phyloP scores from a whole-genome alignment of 2,329 filamentous ascomycete species.

The Chaetomiaceae sp. region DNA sequence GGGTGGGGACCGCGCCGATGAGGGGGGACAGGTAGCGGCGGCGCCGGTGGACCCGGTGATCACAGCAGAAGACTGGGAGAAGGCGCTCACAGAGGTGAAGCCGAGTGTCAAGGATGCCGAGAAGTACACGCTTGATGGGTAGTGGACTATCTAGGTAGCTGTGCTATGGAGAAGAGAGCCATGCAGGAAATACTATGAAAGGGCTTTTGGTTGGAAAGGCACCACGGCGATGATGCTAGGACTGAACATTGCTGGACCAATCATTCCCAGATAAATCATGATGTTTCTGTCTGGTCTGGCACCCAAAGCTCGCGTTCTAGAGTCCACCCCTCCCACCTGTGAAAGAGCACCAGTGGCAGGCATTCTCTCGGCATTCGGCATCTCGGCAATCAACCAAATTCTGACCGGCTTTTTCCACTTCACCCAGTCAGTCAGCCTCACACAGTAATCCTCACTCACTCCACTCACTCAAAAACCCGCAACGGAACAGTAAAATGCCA shows the following conservation, averaged over 20 bases:
- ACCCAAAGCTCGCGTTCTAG: too few relatives aligned
- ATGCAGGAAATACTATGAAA: too few relatives aligned
- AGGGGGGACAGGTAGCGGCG: constrained; percentile 6
- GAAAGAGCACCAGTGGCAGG: too few relatives aligned
- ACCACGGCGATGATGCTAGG: too few relatives aligned
- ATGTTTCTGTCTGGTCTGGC: too few relatives aligned
- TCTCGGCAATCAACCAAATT: not conserved
- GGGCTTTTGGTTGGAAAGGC: too few relatives aligned
- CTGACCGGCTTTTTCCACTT: not conserved
- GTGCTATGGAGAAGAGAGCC: not conserved
- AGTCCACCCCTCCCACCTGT: too few relatives aligned
- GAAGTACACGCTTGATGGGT: constrained; percentile 31
- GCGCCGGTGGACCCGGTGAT: constrained; percentile 33
- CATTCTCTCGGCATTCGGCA: constrained; percentile 1
- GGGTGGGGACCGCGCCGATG: not conserved
- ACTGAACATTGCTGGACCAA: too few relatives aligned
- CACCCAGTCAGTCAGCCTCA: too few relatives aligned
- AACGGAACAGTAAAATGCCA: not conserved
- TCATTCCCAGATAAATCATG: too few relatives aligned
- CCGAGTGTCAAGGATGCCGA: constrained; percentile 47
- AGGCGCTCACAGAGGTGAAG: constrained; percentile 44
- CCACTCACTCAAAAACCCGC: too few relatives aligned
- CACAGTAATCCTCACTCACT: too few relatives aligned
- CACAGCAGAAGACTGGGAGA: constrained; percentile 47
- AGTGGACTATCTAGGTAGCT: not conserved